Evolutionary conservation across 2,329 filamentous ascomycete genomes (phyloP).

Genomic region (Arthrobotrys iridis): DNA sequence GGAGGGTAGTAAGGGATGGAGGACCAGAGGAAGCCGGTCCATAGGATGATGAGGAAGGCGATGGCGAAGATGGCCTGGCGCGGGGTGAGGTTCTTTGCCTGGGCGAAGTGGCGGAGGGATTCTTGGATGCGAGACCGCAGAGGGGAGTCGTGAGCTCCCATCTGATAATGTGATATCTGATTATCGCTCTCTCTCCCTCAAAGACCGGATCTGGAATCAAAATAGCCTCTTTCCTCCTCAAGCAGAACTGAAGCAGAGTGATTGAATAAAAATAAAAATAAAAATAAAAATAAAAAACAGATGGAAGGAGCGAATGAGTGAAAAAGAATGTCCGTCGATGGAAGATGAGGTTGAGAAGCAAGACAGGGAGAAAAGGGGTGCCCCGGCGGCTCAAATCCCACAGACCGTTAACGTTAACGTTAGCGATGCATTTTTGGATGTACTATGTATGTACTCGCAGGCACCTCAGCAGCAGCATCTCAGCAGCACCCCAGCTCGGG

Average conservation of each 20-base stretch:
- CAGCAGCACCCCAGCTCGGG: no score
- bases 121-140: constrained; percentile 2
- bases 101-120: constrained; percentile 28
- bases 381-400: no score
- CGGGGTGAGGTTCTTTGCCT: constrained; percentile 47
- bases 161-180: constrained; percentile 7
- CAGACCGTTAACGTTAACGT: no score
- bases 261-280: not conserved
- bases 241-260: not conserved
- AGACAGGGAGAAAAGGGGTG: no score
- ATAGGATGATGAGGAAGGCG: constrained; percentile 28
- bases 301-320: not conserved
- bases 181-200: constrained; percentile 9
- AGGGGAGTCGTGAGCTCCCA: constrained; percentile 25
- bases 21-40: constrained; percentile 34
- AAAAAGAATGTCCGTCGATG: not conserved
- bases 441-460: no score
- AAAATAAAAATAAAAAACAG: not conserved
- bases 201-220: no score
- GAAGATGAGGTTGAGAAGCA: not conserved
- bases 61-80: constrained; percentile 41
- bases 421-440: no score
- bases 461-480: no score
- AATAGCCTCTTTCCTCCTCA: no score
- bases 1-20: constrained; percentile 32